Evolutionary conservation across 2,329 filamentous ascomycete species (phyloP).

Genomic region (Incumbomyces delicatus): DNA sequence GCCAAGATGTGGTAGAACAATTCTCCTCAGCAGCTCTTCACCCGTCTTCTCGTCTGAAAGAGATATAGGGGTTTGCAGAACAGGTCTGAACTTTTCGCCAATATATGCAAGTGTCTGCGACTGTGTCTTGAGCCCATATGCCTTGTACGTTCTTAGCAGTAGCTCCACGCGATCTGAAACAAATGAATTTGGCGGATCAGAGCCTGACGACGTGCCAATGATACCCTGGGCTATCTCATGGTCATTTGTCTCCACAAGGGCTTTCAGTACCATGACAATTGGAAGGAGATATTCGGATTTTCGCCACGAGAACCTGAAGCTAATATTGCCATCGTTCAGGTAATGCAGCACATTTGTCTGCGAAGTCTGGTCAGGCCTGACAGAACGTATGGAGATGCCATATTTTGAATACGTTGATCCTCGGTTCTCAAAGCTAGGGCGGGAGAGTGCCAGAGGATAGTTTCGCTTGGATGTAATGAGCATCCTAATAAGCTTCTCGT

Average conservation of each 20-base stretch:
- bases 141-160: constrained; percentile 84
- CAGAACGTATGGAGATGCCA: constrained; percentile 83
- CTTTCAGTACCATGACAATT: constrained; percentile 93
- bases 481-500: constrained; percentile 91
- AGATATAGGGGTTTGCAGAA: constrained; percentile 73
- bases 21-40: constrained; percentile 77
- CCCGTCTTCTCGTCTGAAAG: constrained; percentile 83
- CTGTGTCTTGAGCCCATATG: constrained; percentile 73
- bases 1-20: constrained; percentile 86
- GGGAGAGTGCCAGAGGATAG: constrained; percentile 87
- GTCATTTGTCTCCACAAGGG: constrained; percentile 89
- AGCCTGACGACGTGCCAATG: constrained; percentile 65
- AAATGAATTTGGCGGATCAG: constrained; percentile 78
- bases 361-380: constrained; percentile 93
- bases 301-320: constrained; percentile 93
- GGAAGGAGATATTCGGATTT: constrained; percentile 97
- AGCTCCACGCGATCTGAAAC: constrained; percentile 90
- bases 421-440: constrained; percentile 79
- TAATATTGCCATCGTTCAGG: constrained; percentile 88
- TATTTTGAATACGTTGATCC: constrained; percentile 79
- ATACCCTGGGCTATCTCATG: constrained; percentile 92
- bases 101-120: constrained; percentile 75
- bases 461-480: constrained; percentile 84
- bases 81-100: constrained; percentile 81
- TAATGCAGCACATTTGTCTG: constrained; percentile 97